Evolutionary conservation across 345 rosid species (phyloP).

Genomic region (Lagerstroemia speciosa): DNA sequence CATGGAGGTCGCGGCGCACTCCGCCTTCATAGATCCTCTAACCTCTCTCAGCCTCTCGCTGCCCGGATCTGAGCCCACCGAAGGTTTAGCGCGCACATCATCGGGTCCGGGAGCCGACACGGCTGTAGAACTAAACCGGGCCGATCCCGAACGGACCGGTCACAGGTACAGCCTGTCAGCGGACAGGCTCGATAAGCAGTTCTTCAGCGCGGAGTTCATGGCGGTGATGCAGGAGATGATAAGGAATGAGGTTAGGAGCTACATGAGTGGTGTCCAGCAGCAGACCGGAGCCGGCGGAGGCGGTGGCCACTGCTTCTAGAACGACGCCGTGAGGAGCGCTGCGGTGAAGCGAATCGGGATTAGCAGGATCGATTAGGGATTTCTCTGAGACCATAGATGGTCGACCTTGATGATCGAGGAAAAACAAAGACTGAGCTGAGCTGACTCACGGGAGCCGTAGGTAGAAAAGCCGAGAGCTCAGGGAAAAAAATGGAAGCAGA

Average conservation of each 20-base stretch:
- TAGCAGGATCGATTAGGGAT: slow-evolving; percentile 36
- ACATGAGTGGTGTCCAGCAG: slow-evolving; percentile 53
- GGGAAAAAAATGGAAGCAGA: no score
- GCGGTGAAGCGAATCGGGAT: slow-evolving; percentile 58
- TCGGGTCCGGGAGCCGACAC: slow-evolving; percentile 14
- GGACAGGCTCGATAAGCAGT: slow-evolving; percentile 35
- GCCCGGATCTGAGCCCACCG: slow-evolving; percentile 6
- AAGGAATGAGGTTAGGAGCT: slow-evolving; percentile 54
- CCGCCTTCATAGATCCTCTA: not conserved
- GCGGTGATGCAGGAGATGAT: slow-evolving; percentile 67
- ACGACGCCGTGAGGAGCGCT: slow-evolving; percentile 46
- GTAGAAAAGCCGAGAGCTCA: no score
- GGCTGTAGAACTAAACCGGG: not conserved
- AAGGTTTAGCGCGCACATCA: slow-evolving; percentile 13
- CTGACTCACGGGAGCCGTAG: no score
- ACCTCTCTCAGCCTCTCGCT: not conserved
- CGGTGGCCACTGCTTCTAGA: slow-evolving; percentile 21
- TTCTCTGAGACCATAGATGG: no score
- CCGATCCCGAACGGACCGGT: not conserved
- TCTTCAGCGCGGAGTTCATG: slow-evolving; percentile 53
- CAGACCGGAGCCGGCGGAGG: slow-evolving; percentile 21
- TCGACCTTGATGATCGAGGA: no score
- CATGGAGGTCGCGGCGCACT: not conserved
- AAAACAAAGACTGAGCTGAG: no score
- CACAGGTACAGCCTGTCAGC: slow-evolving; percentile 2